These are phyloP conservation scores for Neocucurbitaria cava DNA, from an alignment of 2,329 filamentous ascomycete genomes.

Conservation along the genomic window DNA sequence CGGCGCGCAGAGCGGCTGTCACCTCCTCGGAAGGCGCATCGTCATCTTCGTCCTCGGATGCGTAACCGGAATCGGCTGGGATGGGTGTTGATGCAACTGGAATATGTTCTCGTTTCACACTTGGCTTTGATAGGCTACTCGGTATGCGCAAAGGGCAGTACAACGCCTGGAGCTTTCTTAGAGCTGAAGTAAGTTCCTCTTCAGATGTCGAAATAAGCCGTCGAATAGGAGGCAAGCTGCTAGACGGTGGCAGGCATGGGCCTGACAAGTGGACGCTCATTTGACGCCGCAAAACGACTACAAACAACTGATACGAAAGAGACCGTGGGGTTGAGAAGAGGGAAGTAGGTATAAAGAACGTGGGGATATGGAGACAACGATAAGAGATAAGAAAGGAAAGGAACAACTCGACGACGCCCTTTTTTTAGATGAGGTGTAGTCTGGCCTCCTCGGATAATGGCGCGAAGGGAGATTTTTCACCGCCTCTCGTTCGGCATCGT, in stretches of 20 bases:
- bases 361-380: conserved; percentile 23
- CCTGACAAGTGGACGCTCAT: conserved; percentile 36
- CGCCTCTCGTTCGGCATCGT: conserved; percentile 38
- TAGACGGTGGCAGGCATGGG: conserved; percentile 42
- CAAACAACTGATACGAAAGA: not conserved
- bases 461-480: conserved; percentile 38
- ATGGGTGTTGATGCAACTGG: conserved; percentile 25
- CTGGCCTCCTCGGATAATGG: conserved; percentile 39
- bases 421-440: conserved; percentile 21
- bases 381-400: conserved; percentile 27
- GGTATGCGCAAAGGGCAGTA: conserved; percentile 47
- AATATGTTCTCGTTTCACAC: conserved; percentile 15
- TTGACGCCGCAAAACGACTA: conserved; percentile 9
- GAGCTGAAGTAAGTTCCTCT: conserved; percentile 27
- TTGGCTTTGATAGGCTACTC: conserved; percentile 17
- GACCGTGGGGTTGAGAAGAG: conserved; percentile 12
- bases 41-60: conserved; percentile 39
- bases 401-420: not conserved
- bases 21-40: conserved; percentile 28
- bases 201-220: conserved; percentile 29
- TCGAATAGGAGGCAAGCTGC: conserved; percentile 40
- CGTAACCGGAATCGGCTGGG: conserved; percentile 45
- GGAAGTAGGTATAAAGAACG: conserved; percentile 22
- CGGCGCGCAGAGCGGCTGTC: conserved; percentile 37
- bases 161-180: conserved; percentile 36